Conservation (phyloP, 495 filamentous ascomycete genomes). For the Apiosordaria backusii region DNA sequence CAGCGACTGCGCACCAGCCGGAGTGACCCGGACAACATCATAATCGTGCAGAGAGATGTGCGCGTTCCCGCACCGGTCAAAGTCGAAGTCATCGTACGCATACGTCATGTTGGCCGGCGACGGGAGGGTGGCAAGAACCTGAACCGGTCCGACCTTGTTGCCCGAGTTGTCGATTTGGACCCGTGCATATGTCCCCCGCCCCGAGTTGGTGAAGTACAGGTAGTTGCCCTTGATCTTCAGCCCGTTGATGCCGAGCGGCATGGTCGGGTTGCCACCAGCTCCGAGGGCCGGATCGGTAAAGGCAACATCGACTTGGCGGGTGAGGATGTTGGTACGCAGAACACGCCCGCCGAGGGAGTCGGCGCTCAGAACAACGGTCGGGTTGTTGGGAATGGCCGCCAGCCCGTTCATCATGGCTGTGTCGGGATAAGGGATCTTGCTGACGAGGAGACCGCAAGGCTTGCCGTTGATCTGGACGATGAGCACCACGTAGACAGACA, state of each 20-base stretch:
- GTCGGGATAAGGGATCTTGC: too few species aligned
- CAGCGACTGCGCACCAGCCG: neutral
- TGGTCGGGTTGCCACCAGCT: neutral
- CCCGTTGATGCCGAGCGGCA: constrained; percentile 40
- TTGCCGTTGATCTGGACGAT: too few species aligned
- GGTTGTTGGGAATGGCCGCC: constrained; percentile 15
- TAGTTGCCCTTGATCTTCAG: constrained; percentile 26
- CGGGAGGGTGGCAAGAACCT: constrained; percentile 3
- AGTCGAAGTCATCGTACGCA: constrained; percentile 33
- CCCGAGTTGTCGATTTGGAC: constrained; percentile 24
- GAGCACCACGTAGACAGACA: too few species aligned
- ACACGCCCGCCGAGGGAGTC: constrained; percentile 36
- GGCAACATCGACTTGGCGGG: constrained; percentile 8
- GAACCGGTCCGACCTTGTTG: constrained; percentile 25
- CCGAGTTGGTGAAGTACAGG: constrained; percentile 44
- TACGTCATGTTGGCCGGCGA: neutral
- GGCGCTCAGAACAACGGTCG: constrained; percentile 26
- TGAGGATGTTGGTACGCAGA: constrained; percentile 25
- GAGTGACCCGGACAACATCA: constrained; percentile 27
- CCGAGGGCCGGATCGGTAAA: constrained; percentile 11
- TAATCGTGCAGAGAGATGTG: constrained; percentile 31
- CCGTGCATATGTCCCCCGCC: constrained; percentile 30
- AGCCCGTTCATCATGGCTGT: constrained; percentile 33
- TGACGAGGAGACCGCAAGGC: too few species aligned
- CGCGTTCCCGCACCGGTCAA: constrained; percentile 27